phyloP scores from a whole-genome alignment of 2,329 filamentous ascomycete genomes.

The Fusarium sp. region DNA sequence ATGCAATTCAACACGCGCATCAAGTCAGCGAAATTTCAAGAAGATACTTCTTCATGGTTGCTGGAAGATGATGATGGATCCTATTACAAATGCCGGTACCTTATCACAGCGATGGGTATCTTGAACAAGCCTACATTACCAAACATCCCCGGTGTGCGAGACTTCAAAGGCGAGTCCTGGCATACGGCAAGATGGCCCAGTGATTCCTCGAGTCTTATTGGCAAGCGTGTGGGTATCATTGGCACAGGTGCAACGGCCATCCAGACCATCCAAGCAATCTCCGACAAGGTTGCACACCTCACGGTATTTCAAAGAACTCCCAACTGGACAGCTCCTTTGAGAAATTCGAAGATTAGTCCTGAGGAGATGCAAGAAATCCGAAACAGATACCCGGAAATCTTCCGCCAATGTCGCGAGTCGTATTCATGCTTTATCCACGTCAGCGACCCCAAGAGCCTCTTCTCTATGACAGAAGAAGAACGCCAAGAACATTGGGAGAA shows the following conservation, averaged over 20 bases:
- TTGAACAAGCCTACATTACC: slow-evolving; percentile 26
- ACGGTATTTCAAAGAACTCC: slow-evolving; percentile 38
- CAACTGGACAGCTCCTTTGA: slow-evolving; percentile 41
- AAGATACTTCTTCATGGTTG: slow-evolving; percentile 21
- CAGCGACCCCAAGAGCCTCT: slow-evolving; percentile 20
- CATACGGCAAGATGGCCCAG: slow-evolving; percentile 34
- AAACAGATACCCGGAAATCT: slow-evolving; percentile 36
- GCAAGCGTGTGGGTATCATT: slow-evolving; percentile 33
- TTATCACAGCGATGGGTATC: slow-evolving; percentile 36
- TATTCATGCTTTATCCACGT: slow-evolving; percentile 43
- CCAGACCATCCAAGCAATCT: slow-evolving; percentile 37
- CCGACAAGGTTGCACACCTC: slow-evolving; percentile 19
- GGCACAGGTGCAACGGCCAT: slow-evolving; percentile 34
- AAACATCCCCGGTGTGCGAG: slow-evolving; percentile 11
- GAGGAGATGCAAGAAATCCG: slow-evolving; percentile 39
- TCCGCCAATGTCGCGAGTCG: slow-evolving; percentile 31
- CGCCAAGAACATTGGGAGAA: slow-evolving; percentile 27
- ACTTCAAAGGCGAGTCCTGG: slow-evolving; percentile 29
- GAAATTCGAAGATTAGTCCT: slow-evolving; percentile 31
- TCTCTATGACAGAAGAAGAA: slow-evolving; percentile 34
- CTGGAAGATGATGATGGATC: slow-evolving; percentile 14
- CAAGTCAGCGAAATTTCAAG: slow-evolving; percentile 52
- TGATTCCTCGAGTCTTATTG: slow-evolving; percentile 1
- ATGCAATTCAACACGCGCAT: slow-evolving; percentile 56
- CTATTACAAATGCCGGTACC: slow-evolving; percentile 10